Evolutionary conservation across 75 land plant genomes (phyloP), one percentile per base, ranked within the genome.

Genomic region (Azolla pinnata): DNA sequence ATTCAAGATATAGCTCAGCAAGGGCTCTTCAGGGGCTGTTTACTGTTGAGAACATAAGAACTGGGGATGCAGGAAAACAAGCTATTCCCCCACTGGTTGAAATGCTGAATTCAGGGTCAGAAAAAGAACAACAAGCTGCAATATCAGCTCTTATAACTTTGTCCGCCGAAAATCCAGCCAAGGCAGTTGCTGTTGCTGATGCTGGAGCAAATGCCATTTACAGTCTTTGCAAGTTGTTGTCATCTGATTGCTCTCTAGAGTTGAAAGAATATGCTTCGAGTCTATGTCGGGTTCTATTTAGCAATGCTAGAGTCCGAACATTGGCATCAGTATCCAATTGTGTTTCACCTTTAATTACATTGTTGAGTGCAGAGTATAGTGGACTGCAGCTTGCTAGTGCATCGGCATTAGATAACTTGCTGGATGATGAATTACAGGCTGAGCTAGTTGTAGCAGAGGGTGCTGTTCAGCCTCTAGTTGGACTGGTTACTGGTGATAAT

Each of bases 401-500:
- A 17, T 69, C 73, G 61, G 89, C 93, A 30, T 75, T 92, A 25
- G 84, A 88, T 29, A 78, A 66, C 60, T 57, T 92, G 48, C 67
- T 92, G 58, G 90, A 88, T 57, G 86, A 88, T 76, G 97, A 92
- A 32, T 83, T 82, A 31, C 89, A 78, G 44, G 90, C 83, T 28
- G 83, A 92, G 66, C 61, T 79, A 51, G 86, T 76, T 29, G 78
- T 87, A 24, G 66, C 81, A 12, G 68, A 69, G 71, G 87, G 79
- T 3, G 69, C 79, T 25, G 81, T 88, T 17, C 63, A 57, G 62
- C 76, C 78, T 30, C 74, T 92, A 27, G 90, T 88, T 48, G 59
- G 78, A 25, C 64, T 85, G 44, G 65, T 88, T 48, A 75, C 64
- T 53, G 89, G 79, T 2, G 38, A 74, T 52, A 92, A 83, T 59